phyloP scores from a whole-genome alignment of 2,329 filamentous ascomycete species.

The Epichloe gansuensis region DNA sequence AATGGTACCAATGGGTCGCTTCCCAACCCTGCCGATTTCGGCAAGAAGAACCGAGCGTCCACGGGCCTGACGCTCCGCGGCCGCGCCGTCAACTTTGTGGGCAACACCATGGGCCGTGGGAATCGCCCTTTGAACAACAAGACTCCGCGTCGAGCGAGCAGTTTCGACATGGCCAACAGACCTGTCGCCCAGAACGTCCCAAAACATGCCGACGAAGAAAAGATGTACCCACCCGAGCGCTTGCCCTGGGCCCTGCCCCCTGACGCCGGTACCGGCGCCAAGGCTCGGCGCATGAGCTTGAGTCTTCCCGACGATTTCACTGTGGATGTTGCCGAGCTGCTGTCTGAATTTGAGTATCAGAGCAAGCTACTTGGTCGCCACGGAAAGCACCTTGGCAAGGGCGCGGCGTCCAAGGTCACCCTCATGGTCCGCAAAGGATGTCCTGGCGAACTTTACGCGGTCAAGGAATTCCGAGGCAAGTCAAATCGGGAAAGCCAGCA shows the following conservation, averaged over 20 bases:
- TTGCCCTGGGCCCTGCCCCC: slow-evolving; percentile 50
- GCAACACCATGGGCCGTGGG: slow-evolving; percentile 14
- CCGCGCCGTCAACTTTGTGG: slow-evolving; percentile 36
- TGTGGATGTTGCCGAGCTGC: slow-evolving; percentile 57
- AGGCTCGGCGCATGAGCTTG: slow-evolving; percentile 65
- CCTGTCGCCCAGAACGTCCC: slow-evolving; percentile 13
- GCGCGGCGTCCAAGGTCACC: slow-evolving; percentile 70
- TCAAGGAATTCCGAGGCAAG: slow-evolving; percentile 77
- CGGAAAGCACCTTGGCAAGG: slow-evolving; percentile 67
- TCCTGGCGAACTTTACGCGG: slow-evolving; percentile 58
- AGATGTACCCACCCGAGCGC: slow-evolving; percentile 27
- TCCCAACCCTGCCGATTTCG: slow-evolving; percentile 33
- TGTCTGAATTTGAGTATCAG: slow-evolving; percentile 54
- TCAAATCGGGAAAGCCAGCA: slow-evolving; percentile 54
- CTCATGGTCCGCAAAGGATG: slow-evolving; percentile 64
- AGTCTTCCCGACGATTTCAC: slow-evolving; percentile 63
- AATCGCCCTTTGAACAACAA: slow-evolving; percentile 12
- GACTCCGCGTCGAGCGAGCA: slow-evolving; percentile 30
- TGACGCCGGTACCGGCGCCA: slow-evolving; percentile 60
- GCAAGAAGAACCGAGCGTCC: slow-evolving; percentile 37
- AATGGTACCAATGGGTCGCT: slow-evolving; percentile 18
- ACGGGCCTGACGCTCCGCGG: slow-evolving; percentile 39
- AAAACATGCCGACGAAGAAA: slow-evolving; percentile 12
- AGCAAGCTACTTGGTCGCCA: slow-evolving; percentile 60
- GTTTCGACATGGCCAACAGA: slow-evolving; percentile 31